Evolutionary conservation across 2,329 filamentous ascomycete genomes (phyloP), one percentile per base, ranked within the genome.

Genomic region (Cyclaneusma minus): DNA sequence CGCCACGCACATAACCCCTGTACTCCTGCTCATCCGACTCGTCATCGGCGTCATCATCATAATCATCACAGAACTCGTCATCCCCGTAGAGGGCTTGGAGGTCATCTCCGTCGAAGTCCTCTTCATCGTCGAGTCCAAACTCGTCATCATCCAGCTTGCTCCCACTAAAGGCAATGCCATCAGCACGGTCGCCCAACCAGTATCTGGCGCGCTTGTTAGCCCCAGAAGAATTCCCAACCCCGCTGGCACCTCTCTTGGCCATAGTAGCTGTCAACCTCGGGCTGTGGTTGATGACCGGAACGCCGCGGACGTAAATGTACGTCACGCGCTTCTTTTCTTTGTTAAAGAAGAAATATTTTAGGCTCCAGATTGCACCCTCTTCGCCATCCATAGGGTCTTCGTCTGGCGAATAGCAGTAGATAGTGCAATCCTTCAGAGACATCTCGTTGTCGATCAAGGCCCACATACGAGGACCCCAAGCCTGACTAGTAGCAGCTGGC

Each of bases 311-410:
- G 45, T 94, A 91, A 23, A 98, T 58, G 49, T 98, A 98, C 33
- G 83, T 85, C 11, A 98, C 87, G 21, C 89, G 73, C 58, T 95
- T 95, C 45, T 77, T 67, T 14, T 74, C 62, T 44, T 87, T 87
- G 60, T 92, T 94, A 65, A 94, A 95, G 52, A 95, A 92, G 59
- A 98, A 93, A 53, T 92, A 94, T 50, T 95, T 85, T 35, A 85
- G 64, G 25, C 81, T 84, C 87, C 87, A 98, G 35, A 98, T 85
- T 7, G 85, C 78, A 34, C 82, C 81, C 45, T 94, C 84, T 34
- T 92, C 85, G 35, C 84, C 84, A 41, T 85, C 78, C 42, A 91
- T 93, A 0, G 84, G 83, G 44, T 93, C 85, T 34, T 85, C 81
- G 21, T 83, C 76, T 0, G 89, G 89, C 27, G 78, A 70, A 55